These are phyloP conservation scores for Blastobotrys elegans DNA, from an alignment of 1,139 yeast genomes.

Conservation along the genomic window DNA sequence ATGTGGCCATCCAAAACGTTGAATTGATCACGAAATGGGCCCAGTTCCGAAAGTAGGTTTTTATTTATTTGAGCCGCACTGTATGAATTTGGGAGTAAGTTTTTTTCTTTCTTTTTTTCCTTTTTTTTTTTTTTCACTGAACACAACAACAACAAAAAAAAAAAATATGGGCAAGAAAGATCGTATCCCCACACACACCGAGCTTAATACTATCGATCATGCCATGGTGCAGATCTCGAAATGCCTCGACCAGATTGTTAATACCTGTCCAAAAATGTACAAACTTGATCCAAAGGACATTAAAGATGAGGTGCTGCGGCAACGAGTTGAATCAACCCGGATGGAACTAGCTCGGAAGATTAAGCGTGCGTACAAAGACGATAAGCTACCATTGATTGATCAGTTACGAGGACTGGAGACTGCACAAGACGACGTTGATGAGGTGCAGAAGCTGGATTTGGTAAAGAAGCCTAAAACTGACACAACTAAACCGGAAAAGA, in stretches of 20 bases:
- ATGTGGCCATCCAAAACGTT: conserved; percentile 18
- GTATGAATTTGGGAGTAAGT: background rate
- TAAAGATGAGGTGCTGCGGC: conserved; percentile 29
- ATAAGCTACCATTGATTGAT: conserved; percentile 47
- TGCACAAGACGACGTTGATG: background rate
- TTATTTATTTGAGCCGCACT: background rate
- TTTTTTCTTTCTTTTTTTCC: background rate
- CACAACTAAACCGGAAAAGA: background rate
- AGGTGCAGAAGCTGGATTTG: background rate
- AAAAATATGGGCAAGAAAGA: background rate
- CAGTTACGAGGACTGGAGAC: conserved; percentile 3
- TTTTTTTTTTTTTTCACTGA: background rate
- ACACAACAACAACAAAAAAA: background rate
- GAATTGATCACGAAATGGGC: conserved; percentile 12
- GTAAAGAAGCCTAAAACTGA: background rate
- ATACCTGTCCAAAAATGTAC: conserved; percentile 48
- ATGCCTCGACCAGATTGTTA: conserved; percentile 40
- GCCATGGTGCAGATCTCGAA: conserved; percentile 48
- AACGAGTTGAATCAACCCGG: conserved; percentile 48
- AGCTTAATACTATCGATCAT: conserved; percentile 44
- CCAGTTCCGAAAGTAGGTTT: background rate
- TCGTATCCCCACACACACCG: conserved; percentile 16
- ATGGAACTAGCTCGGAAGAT: conserved; percentile 56
- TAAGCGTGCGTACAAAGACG: conserved; percentile 48
- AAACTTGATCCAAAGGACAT: conserved; percentile 39